Evolutionary conservation across 2,329 filamentous ascomycete genomes (phyloP), one percentile per base, ranked within the genome.

Genomic region (Botryosphaeria dothidea): DNA sequence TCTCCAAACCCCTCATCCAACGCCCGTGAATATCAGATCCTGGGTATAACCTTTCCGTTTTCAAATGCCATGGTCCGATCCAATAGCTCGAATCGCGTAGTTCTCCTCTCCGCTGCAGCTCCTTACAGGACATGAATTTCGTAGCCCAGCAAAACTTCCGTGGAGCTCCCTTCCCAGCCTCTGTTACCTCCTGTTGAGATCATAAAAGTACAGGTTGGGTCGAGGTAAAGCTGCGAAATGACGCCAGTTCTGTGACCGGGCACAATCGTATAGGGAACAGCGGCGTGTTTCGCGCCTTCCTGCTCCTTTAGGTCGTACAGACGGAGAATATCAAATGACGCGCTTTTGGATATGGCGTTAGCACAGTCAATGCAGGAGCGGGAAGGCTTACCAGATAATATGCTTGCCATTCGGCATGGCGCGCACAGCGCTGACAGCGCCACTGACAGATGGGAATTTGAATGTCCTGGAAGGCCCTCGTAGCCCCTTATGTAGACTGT

Each of bases 391-490:
- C 87, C 95, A 98, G 15, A 99, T 87, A 9, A 99, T 82, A 81
- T 98, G 94, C 54, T 92, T 86, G 1, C 92, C 92, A 74, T 99
- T 99, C 1, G 90, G 88, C 95, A 99, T 98, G 19, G 92, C 87
- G 66, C 90, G 85, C 17, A 99, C 86, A 8, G 93, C 92, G 72
- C 91, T 97, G 29, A 99, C 93, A 0, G 93, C 87, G 8, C 94
- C 94, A 75, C 92, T 96, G 15, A 94, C 95, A 27, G 88, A 86
- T 1, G 95, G 95, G 69, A 99, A 96, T 71, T 90, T 93, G 76
- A 99, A 91, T 0, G 88, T 87, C 36, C 95, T 86, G 70, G 91
- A 88, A 0, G 93, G 90, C 68, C 87, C 85, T 79, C 90, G 90
- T 1, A 92, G 84, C 1, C 89, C 85, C 71, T 93, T 92, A 75